Percentiles rank a stretch among this genome's conserved stretches.
Conservation (phyloP, 495 filamentous ascomycete species). For the Penicillium pancosmium region DNA sequence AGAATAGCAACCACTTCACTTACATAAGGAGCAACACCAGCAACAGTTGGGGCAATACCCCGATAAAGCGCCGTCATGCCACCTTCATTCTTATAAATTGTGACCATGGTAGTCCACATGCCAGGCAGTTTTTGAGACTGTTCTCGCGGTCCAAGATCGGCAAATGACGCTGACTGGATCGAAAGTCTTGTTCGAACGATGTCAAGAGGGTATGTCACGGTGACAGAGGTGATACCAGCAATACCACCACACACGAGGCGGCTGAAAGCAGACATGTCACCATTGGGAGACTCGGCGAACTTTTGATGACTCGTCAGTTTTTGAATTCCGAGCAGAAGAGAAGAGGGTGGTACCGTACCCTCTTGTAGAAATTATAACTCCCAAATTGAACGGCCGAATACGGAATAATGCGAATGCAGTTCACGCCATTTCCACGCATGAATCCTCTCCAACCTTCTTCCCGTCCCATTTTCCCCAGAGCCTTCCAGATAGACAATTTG, state of each 20-base stretch:
- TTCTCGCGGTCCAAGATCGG: constrained; percentile 59
- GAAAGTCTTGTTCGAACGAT: constrained; percentile 95
- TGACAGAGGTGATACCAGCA: constrained; percentile 93
- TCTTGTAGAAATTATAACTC: constrained; percentile 96
- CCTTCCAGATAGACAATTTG: constrained; percentile 85
- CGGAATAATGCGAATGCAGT: constrained; percentile 96
- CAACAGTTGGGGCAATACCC: constrained; percentile 90
- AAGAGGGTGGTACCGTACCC: constrained; percentile 50
- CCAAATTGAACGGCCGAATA: constrained; percentile 98
- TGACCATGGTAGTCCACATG: constrained; percentile 82
- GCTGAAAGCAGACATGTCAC: constrained; percentile 65
- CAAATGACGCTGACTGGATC: constrained; percentile 94
- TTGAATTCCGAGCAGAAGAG: neutral
- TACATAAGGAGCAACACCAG: constrained; percentile 94
- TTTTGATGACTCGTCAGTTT: constrained; percentile 33
- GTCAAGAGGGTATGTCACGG: constrained; percentile 80
- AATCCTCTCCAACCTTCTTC: constrained; percentile 97
- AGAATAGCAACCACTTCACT: constrained; percentile 28
- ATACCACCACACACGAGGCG: constrained; percentile 83
- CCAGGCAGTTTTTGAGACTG: constrained; percentile 71
- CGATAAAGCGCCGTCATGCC: constrained; percentile 83
- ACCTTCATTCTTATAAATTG: constrained; percentile 91
- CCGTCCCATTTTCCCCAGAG: constrained; percentile 88
- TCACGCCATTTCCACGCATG: constrained; percentile 96
- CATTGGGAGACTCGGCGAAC: constrained; percentile 76